Evolutionary conservation across 2,329 filamentous ascomycete genomes (phyloP).

Genomic region (Arthrobotrys pseudoclavata): DNA sequence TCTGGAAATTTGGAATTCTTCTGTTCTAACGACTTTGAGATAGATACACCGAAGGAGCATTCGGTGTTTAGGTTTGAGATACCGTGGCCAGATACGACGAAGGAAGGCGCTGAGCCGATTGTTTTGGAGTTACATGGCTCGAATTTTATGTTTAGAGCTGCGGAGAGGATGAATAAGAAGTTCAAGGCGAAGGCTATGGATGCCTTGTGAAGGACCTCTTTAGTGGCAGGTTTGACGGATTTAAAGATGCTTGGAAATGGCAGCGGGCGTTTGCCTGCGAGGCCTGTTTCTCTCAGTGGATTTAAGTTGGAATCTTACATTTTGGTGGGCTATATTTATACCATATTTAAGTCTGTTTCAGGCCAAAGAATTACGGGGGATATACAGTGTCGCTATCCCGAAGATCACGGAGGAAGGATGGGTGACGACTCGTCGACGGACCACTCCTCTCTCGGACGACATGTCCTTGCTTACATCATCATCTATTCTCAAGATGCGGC

Average conservation of each 20-base stretch:
- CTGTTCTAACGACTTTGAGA: background rate
- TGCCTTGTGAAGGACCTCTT: constrained; percentile 72
- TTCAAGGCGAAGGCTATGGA: constrained; percentile 87
- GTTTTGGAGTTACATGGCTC: constrained; percentile 89
- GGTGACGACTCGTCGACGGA: background rate
- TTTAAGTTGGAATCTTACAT: background rate
- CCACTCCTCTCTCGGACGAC: background rate
- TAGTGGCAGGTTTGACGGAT: background rate
- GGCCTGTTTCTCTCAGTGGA: background rate
- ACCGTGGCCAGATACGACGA: constrained; percentile 66
- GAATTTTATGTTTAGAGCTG: constrained; percentile 84
- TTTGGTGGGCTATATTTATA: background rate
- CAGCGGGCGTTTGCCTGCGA: background rate
- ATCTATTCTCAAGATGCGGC: background rate
- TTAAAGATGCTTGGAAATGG: background rate
- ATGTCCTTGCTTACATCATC: background rate
- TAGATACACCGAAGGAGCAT: constrained; percentile 86
- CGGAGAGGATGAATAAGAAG: constrained; percentile 89
- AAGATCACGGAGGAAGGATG: background rate
- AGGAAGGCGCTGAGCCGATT: constrained; percentile 69
- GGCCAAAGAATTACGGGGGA: background rate
- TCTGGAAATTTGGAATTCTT: background rate
- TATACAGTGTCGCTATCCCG: background rate
- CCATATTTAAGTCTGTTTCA: background rate
- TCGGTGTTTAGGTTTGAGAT: constrained; percentile 85